phyloP scores from a whole-genome alignment of 257 asterid species.

The Ocimum tenuiflorum region DNA sequence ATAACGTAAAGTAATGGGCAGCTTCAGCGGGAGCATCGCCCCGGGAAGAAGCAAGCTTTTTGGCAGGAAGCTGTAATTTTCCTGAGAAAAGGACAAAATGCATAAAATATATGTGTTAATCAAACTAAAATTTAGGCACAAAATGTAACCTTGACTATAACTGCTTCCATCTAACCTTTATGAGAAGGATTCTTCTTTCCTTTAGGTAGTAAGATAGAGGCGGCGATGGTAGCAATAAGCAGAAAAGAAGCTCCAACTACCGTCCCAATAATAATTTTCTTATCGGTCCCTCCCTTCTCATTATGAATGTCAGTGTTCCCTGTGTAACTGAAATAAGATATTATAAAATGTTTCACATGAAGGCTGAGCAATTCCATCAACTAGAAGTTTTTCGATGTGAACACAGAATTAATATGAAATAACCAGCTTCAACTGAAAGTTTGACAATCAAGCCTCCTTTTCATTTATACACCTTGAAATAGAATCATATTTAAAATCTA shows the following conservation, averaged over 20 bases:
- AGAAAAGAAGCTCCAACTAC: conserved; percentile 72
- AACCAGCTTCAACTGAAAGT: not conserved
- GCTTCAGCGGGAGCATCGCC: conserved; percentile 61
- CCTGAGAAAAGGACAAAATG: conserved; percentile 28
- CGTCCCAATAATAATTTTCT: conserved; percentile 68
- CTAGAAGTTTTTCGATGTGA: not conserved
- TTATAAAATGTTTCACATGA: not conserved
- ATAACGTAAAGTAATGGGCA: conserved; percentile 72
- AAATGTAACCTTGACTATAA: conserved; percentile 2
- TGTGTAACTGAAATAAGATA: conserved; percentile 51
- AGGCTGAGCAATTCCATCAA: not conserved
- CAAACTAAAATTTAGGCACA: conserved; percentile 2
- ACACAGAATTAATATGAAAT: not conserved
- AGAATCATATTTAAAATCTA: not conserved
- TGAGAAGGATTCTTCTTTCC: conserved; percentile 38
- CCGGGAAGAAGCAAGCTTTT: conserved; percentile 44
- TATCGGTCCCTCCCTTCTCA: conserved; percentile 36
- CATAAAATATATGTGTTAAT: conserved; percentile 11
- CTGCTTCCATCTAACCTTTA: conserved; percentile 41
- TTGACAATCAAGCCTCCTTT: not conserved
- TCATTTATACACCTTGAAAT: not conserved
- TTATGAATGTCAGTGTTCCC: conserved; percentile 55
- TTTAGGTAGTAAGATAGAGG: conserved; percentile 53
- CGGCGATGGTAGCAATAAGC: conserved; percentile 53
- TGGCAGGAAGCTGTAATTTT: conserved; percentile 33